Base-by-base conservation (phyloP, 23 red algal species). In the Gracilaria gracilis region DNA sequence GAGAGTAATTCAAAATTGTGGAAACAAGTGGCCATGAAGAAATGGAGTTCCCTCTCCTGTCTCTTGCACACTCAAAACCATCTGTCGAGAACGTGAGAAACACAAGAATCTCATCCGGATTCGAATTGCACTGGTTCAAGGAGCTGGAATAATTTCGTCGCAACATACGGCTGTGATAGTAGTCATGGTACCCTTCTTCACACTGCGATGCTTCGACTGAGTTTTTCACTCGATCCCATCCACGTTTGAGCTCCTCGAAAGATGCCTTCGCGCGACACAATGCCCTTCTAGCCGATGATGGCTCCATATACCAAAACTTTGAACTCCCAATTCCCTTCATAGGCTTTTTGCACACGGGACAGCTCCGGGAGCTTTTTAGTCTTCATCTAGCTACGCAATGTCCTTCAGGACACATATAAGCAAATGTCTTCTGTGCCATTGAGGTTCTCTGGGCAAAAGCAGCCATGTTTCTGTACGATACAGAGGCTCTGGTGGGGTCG, bases 131-230 rank as follows among this genome's bases (percentile, higher is more conserved):
- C n/a, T n/a, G n/a, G n/a, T n/a, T n/a, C n/a, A n/a, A n/a, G n/a
- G 5, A 27, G 4, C 58, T 16, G 9, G 48, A 11, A 48, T 58
- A 57, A 1, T 27, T 38, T 19, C 44, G 29, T 6, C 7, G 19
- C 4, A 80, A 80, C 76, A 80, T 80, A 23, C 17, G 32, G 0
- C 76, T 48, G 47, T 80, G 36, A 57, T 80, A 80, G 48, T 59
- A 80, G 32, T 80, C 42, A 57, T 73, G 67, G 16, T 9, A 55
- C 9, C 51, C 1, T 9, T 55, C 16, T 55, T 55, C 16, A 19
- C 51, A 55, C 51, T 55, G 1, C 51, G 51, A 55, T 55, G 51
- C 51, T 55, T 9, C 7, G 1, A 19, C 51, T 15, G 51, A 55
- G 11, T 1, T 55, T 55, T 15, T 55, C 2, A 55, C 19, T 15